Evolutionary conservation across 2,329 filamentous ascomycete species (phyloP).

Genomic region (Neofusicoccum sp.): DNA sequence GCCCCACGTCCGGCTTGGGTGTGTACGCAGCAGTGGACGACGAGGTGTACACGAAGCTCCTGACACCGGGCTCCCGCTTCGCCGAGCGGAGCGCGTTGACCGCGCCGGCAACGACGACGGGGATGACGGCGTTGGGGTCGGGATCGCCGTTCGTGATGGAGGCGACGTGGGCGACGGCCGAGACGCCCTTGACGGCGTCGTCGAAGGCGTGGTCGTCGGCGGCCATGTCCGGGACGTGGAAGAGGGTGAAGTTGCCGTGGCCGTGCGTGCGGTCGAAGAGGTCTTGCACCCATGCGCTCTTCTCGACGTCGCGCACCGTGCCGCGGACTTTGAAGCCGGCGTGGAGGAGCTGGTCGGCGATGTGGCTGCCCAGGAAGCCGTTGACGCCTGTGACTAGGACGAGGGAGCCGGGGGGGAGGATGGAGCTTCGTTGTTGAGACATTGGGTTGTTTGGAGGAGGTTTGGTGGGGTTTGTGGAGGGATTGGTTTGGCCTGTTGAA

Average conservation of each 20-base stretch:
- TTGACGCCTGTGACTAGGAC: conserved; percentile 41
- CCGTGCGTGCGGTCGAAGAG: conserved; percentile 33
- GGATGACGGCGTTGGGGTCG: conserved; percentile 47
- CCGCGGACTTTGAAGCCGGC: conserved; percentile 40
- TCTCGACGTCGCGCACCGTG: conserved; percentile 32
- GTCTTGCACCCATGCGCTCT: conserved; percentile 33
- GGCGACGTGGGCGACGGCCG: conserved; percentile 51
- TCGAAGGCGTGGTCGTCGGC: conserved; percentile 30
- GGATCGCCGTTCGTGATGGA: conserved; percentile 42
- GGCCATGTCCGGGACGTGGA: conserved; percentile 34
- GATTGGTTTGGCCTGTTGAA: background rate
- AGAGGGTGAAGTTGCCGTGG: conserved; percentile 30
- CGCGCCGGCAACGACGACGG: conserved; percentile 39
- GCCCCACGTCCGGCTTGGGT: background rate
- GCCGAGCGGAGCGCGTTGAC: conserved; percentile 46
- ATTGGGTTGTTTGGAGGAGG: conserved; percentile 24
- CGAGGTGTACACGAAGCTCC: conserved; percentile 40
- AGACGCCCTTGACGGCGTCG: conserved; percentile 35
- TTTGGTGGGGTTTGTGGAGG: background rate
- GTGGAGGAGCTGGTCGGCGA: conserved; percentile 34
- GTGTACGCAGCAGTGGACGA: background rate
- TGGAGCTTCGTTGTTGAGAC: conserved; percentile 24
- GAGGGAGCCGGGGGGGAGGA: conserved; percentile 1
- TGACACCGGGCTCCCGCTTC: conserved; percentile 43
- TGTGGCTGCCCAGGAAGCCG: conserved; percentile 39